phyloP scores from a whole-genome alignment of 2,329 filamentous ascomycete genomes.

The Pyricularia sp. region DNA sequence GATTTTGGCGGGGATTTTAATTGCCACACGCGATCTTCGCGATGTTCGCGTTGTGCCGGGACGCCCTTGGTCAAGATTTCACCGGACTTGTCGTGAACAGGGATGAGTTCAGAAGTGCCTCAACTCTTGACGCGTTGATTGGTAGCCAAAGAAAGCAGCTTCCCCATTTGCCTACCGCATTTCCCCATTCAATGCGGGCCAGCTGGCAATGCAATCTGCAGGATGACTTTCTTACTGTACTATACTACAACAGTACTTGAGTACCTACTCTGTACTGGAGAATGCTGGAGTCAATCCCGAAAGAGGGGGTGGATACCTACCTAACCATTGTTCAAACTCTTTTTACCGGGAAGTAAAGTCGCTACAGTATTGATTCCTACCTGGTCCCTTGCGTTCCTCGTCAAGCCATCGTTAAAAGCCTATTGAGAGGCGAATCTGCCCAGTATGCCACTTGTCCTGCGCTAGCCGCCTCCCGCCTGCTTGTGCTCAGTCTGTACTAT shows the following conservation, averaged over 20 bases:
- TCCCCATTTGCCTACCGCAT: not conserved
- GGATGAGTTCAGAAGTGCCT: not conserved
- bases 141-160: not conserved
- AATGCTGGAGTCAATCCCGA: not conserved
- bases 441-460: not conserved
- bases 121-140: constrained; percentile 4
- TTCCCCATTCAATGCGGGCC: not conserved
- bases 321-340: not conserved
- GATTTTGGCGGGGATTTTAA: not conserved
- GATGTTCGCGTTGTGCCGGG: not conserved
- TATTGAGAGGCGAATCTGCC: not conserved
- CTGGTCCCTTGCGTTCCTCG: not conserved
- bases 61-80: not conserved
- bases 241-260: not conserved
- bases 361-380: too few relatives aligned
- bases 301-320: not conserved
- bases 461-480: not conserved
- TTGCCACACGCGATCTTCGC: not conserved
- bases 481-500: not conserved
- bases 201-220: not conserved
- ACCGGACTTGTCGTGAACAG: not conserved
- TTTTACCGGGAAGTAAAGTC: not conserved
- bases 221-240: not conserved
- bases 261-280: not conserved
- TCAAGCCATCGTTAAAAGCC: not conserved